A percentile compares a stretch with the other conserved stretches of the same genome.
These are phyloP conservation scores for Cyberlindnera nakhonratchasimensis DNA, from an alignment of 805 yeast genomes.

Conservation along the genomic window DNA sequence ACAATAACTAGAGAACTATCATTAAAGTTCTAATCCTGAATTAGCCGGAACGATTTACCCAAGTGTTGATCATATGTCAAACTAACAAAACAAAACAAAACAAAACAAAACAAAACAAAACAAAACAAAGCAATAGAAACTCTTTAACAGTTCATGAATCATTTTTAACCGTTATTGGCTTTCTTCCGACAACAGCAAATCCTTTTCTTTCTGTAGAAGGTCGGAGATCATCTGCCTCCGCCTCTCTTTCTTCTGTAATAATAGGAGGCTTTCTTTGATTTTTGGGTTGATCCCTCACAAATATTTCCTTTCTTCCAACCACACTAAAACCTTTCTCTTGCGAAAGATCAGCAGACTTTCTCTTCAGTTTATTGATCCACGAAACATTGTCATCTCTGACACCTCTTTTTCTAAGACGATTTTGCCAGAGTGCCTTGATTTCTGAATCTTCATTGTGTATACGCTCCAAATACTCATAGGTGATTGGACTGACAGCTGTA, in stretches of 20 bases:
- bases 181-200: constrained; percentile 10
- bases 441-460: constrained; percentile 14
- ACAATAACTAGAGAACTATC: no score
- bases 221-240: not conserved
- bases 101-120: not conserved
- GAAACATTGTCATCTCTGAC: not conserved
- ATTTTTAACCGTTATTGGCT: constrained; percentile 1
- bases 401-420: constrained; percentile 1
- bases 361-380: constrained; percentile 3
- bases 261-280: no score
- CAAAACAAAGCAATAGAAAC: not conserved
- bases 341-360: not conserved
- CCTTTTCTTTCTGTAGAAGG: constrained; percentile 1
- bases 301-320: constrained; percentile 9
- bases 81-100: not conserved
- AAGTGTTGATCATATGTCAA: not conserved
- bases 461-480: constrained; percentile 12
- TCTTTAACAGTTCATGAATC: not conserved
- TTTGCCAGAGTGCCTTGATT: constrained; percentile 11
- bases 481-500: constrained; percentile 14
- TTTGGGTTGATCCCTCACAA: not conserved
- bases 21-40: no score
- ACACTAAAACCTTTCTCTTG: constrained; percentile 10
- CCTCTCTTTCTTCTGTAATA: not conserved
- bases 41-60: no score